phyloP scores from a whole-genome alignment of 148 eudicot species.

The Heliosperma pusillum region DNA sequence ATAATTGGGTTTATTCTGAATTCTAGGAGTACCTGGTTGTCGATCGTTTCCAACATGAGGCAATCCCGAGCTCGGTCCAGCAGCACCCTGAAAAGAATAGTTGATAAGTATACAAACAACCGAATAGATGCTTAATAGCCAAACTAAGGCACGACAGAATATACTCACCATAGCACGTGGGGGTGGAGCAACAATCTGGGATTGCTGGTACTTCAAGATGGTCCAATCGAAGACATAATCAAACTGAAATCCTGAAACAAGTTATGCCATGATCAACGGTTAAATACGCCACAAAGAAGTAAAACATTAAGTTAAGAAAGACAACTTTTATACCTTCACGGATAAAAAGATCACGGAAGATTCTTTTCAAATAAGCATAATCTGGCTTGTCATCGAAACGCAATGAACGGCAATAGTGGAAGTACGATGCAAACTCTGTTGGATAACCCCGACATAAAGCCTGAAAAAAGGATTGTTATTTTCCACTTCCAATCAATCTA shows the following conservation, averaged over 20 bases:
- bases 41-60: constrained; percentile 54
- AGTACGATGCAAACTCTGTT: constrained; percentile 84
- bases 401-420: constrained; percentile 82
- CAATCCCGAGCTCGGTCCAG: constrained; percentile 83
- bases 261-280: constrained; percentile 1
- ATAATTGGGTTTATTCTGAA: too few relatives aligned
- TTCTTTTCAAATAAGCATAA: constrained; percentile 82
- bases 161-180: constrained; percentile 74
- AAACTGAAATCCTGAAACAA: constrained; percentile 69
- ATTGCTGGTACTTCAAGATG: constrained; percentile 61
- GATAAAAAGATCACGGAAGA: constrained; percentile 84
- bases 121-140: background rate
- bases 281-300: background rate
- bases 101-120: constrained; percentile 11
- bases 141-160: constrained; percentile 11
- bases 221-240: constrained; percentile 74
- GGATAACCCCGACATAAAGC: constrained; percentile 89
- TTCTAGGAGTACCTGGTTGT: constrained; percentile 50
- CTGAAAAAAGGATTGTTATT: constrained; percentile 31
- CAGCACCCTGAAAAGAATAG: constrained; percentile 55
- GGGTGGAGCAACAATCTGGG: constrained; percentile 77
- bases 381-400: constrained; percentile 92
- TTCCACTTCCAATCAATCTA: background rate
- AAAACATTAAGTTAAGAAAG: background rate
- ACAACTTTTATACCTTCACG: constrained; percentile 54